Conservation (phyloP, 2,329 filamentous ascomycete species). For the Penicillium thymicola region DNA sequence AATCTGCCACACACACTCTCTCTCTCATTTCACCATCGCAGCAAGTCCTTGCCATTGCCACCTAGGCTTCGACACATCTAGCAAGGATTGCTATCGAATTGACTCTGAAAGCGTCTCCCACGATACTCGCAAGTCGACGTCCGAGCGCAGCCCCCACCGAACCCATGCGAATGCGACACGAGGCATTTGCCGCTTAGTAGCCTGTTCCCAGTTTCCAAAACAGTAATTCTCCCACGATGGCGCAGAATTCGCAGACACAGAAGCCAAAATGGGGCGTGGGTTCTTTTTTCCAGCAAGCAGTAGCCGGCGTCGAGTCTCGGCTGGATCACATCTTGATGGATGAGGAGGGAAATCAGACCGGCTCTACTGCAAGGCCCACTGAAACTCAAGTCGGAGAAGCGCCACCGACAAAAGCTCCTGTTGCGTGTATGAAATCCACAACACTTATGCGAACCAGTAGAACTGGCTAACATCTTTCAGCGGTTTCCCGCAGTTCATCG, state of each 20-base stretch:
- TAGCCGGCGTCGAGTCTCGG: constrained; percentile 88
- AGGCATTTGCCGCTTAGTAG: constrained; percentile 19
- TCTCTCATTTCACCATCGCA: constrained; percentile 5
- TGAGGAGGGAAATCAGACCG: constrained; percentile 54
- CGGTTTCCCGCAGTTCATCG: constrained; percentile 62
- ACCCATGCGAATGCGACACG: constrained; percentile 21
- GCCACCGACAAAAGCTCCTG: constrained; percentile 21
- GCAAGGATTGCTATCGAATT: not conserved
- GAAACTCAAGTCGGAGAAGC: constrained; percentile 34
- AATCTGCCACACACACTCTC: not conserved
- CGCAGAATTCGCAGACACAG: constrained; percentile 40
- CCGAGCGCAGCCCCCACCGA: constrained; percentile 18
- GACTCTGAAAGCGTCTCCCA: not conserved
- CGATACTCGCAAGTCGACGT: constrained; percentile 5
- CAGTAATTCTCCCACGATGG: constrained; percentile 24
- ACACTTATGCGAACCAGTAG: not conserved
- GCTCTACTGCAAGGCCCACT: constrained; percentile 27
- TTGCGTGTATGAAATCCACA: constrained; percentile 28
- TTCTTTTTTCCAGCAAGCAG: constrained; percentile 78
- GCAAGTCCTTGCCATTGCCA: not conserved
- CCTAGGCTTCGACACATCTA: not conserved
- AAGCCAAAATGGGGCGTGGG: constrained; percentile 66
- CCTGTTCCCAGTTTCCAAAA: constrained; percentile 8
- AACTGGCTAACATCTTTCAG: constrained; percentile 35
- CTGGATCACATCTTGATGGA: constrained; percentile 90